Evolutionary conservation across 2,329 filamentous ascomycete species (phyloP), one percentile per base, ranked within the genome.

Genomic region (Aspergillus felis): DNA sequence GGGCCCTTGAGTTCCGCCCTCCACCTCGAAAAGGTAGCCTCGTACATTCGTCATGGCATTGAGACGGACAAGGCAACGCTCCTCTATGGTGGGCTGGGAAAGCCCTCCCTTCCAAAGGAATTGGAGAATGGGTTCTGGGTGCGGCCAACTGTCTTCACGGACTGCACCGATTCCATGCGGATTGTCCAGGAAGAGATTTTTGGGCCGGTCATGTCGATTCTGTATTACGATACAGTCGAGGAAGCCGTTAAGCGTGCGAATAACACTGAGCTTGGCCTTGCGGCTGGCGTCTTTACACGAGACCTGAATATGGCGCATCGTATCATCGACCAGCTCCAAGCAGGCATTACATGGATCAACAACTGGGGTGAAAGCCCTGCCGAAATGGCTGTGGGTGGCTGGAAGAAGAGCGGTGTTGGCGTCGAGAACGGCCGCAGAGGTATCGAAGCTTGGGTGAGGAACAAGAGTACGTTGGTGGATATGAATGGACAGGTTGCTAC

Each of bases 361-460:
- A 92, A 90, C 0, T 96, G 92, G 92, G 91, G 92, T n/a, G 91
- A 96, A 78, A 88, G 84, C 51, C 91, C 91, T 0, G 90, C 92
- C 0, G 91, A 96, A 79, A 96, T 96, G 92, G 88, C 89, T 2
- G 91, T 96, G 0, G 91, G 91, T 9, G 91, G 91, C 0, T 96
- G 91, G 92, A 96, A 96, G 79, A 83, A 89, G 81, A 95, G 91
- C 70, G 92, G 92, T 35, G 77, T 96, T 9, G 91, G 91, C 0
- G 87, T 95, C 1, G 91, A 96, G 80, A 96, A 96, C 72, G 92
- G 91, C 3, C 81, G 86, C 57, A 85, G 83, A 66, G 91, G 91
- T 0, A 81, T 96, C 54, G 87, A 89, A 73, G 88, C 89, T 3
- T 96, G 92, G 87, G 83, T 92, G 53, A 81, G 86, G 76, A 94